Base-by-base conservation (phyloP, 352 stramenopile species). In the Thraustotheca clavata region DNA sequence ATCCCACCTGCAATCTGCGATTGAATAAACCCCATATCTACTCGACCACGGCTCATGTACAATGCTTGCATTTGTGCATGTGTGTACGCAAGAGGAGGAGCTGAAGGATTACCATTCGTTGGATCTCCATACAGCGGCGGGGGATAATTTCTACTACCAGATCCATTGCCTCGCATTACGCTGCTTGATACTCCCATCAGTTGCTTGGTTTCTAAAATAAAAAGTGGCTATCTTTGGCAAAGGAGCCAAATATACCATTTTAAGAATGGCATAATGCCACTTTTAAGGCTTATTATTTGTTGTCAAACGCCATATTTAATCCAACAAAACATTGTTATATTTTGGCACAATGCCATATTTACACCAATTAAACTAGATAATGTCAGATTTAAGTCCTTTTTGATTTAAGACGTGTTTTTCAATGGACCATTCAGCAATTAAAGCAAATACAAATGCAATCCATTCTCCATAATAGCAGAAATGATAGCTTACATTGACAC, bases 1-100 rank as follows among this genome's bases (percentile, higher is more conserved):
- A 83, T 69, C 5, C 73, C 40, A 36, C 72, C 67, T 36, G 67
- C 66, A 4, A 60, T 60, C 57, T 94, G 79, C 67, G 88, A 83
- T 36, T 82, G 86, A 72, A 94, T 87, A 71, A 94, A 94, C 9
- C 76, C 85, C 83, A 92, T 86, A 67, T 94, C 85, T 0, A 83
- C 80, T 2, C 85, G 75, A 1, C 82, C 80, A 47, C 77, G 78
- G 60, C 75, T 92, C 63, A 91, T 59, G 65, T 92, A 94, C 52
- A 94, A 71, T 31, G 85, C 83, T 70, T 94, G 83, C 65, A 94
- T 79, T 61, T 91, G 83, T 66, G 78, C 81, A 12, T 79, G 81
- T 34, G 85, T 91, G 79, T 91, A 92, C 61, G 80, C 71, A 27
- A 69, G 68, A 27, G 69, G 77, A 2, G 69, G 55, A 1, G 61